phyloP scores from a whole-genome alignment of 306 rosid genomes.

The Fagus crenata region DNA sequence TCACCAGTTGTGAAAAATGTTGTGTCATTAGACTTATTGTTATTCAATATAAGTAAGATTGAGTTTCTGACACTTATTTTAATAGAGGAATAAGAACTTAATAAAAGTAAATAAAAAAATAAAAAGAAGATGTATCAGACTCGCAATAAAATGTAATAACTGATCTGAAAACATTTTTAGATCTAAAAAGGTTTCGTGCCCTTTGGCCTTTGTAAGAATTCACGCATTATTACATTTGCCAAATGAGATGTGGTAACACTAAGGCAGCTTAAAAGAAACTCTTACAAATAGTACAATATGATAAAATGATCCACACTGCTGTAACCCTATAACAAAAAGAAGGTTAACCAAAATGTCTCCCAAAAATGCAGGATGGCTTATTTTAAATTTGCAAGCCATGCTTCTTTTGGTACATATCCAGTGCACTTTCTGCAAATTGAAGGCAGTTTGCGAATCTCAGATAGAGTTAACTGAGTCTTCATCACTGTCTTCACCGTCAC shows the following conservation, averaged over 20 bases:
- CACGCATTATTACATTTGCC: neutral
- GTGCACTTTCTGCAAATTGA: neutral
- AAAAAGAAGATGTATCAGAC: neutral
- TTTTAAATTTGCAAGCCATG: conserved; percentile 16
- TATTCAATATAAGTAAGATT: no score
- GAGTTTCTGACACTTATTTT: no score
- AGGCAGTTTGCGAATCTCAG: conserved; percentile 31
- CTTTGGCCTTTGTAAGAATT: neutral
- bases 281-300: neutral
- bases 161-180: neutral
- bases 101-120: neutral
- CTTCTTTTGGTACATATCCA: conserved; percentile 12
- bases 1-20: no score
- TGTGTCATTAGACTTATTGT: no score
- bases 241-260: conserved; percentile 5
- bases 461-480: conserved; percentile 79
- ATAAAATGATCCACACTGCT: neutral
- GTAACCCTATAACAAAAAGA: neutral
- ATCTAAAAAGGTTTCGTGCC: neutral
- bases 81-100: neutral
- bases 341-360: conserved; percentile 14
- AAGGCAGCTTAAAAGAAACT: neutral
- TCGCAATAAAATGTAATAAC: neutral
- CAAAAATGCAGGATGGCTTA: conserved; percentile 24
- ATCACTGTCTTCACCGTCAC: conserved; percentile 80